These are phyloP conservation scores for Gigaspora rosea DNA, from an alignment of 192 early-diverging fungal genomes.

Conservation along the genomic window DNA sequence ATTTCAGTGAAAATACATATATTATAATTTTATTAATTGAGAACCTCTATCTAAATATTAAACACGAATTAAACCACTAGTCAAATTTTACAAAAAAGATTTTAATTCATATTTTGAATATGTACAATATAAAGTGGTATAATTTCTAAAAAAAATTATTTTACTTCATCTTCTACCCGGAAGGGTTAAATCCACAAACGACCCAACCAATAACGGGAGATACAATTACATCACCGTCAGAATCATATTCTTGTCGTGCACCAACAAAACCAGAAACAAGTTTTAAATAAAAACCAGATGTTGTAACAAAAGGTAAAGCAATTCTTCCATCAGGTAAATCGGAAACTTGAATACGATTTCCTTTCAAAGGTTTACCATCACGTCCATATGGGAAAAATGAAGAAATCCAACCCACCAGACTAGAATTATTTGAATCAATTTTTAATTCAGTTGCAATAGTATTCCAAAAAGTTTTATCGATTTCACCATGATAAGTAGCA, in stretches of 20 bases:
- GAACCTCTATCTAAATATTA: no score
- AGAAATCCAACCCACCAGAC: constrained; percentile 1
- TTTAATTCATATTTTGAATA: no score
- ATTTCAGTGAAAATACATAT: no score
- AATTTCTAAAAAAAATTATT: no score
- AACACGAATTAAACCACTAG: no score
- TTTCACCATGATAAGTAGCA: constrained; percentile 1
- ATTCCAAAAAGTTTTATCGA: constrained; percentile 22
- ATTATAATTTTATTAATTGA: no score
- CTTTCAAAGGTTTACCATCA: background rate
- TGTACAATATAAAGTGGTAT: no score
- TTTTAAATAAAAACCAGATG: background rate
- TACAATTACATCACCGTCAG: background rate
- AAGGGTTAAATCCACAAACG: background rate
- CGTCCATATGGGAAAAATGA: constrained; percentile 13
- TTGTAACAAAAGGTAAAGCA: background rate
- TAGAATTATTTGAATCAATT: background rate
- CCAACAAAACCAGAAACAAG: constrained; percentile 7
- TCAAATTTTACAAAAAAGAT: no score
- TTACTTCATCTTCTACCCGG: no score
- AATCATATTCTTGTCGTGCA: background rate
- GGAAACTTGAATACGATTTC: background rate
- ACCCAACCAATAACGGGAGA: constrained; percentile 2
- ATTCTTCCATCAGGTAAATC: constrained; percentile 14
- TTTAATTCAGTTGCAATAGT: background rate